These are phyloP conservation scores for Nephelium lappaceum DNA, from an alignment of 345 rosid genomes.

Conservation along the genomic window DNA sequence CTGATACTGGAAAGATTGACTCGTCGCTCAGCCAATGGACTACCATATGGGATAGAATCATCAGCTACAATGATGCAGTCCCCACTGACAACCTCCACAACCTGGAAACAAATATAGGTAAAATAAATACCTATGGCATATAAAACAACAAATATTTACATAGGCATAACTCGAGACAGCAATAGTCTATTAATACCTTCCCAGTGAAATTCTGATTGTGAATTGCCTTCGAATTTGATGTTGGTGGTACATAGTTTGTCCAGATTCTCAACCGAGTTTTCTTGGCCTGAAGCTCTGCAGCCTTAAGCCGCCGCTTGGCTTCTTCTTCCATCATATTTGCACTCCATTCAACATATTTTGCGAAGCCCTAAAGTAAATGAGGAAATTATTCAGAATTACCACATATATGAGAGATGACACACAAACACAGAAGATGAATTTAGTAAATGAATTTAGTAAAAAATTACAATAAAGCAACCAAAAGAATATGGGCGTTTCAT, in stretches of 20 bases:
- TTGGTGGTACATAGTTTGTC: slow-evolving; percentile 87
- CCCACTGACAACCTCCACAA: slow-evolving; percentile 96
- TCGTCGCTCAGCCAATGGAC: slow-evolving; percentile 82
- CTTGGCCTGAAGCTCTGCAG: slow-evolving; percentile 92
- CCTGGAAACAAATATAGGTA: slow-evolving; percentile 45
- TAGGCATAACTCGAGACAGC: not conserved
- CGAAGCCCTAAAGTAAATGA: slow-evolving; percentile 65
- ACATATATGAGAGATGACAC: not conserved
- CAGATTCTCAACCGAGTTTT: slow-evolving; percentile 75
- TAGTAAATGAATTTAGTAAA: not conserved
- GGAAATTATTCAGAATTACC: slow-evolving; percentile 5
- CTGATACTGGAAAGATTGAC: slow-evolving; percentile 92
- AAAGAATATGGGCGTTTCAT: not conserved
- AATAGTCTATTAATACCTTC: slow-evolving; percentile 51
- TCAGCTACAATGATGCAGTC: slow-evolving; percentile 92
- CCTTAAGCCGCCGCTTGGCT: slow-evolving; percentile 69
- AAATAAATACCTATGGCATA: not conserved
- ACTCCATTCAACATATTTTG: slow-evolving; percentile 98
- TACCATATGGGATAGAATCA: slow-evolving; percentile 85
- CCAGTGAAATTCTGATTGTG: slow-evolving; percentile 90
- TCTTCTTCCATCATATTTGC: slow-evolving; percentile 98
- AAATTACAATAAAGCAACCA: not conserved
- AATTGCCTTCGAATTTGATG: slow-evolving; percentile 85
- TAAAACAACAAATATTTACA: not conserved
- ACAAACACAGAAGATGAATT: not conserved